Evolutionary conservation across 192 early-diverging fungal species (phyloP).

Genomic region (Martensiomyces pterosporus): DNA sequence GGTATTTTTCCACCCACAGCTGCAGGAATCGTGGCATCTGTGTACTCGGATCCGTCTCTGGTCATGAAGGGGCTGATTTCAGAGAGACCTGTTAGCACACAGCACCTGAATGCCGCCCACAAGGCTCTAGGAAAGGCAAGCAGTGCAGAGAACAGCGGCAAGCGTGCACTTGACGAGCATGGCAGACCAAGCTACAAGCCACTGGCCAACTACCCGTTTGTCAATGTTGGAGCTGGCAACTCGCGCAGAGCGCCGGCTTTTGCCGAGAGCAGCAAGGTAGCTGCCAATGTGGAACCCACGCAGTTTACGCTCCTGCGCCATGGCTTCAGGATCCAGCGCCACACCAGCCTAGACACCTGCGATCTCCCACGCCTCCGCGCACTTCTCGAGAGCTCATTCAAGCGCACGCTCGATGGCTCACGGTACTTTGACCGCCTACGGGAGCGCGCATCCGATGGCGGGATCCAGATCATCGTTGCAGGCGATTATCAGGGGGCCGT

Average conservation of each 20-base stretch:
- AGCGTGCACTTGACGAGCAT: conserved; percentile 16
- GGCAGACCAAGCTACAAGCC: conserved; percentile 31
- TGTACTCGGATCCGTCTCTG: conserved; percentile 39
- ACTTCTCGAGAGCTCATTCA: conserved; percentile 77
- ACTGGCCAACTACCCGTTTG: conserved; percentile 35
- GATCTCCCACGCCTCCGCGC: conserved; percentile 49
- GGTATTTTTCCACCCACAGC: conserved; percentile 62
- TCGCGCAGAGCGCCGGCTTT: background rate
- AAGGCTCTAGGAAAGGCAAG: conserved; percentile 1
- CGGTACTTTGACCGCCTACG: conserved; percentile 58
- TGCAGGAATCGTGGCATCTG: conserved; percentile 73
- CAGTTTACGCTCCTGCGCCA: conserved; percentile 75
- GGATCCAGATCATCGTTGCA: conserved; percentile 68
- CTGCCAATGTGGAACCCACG: conserved; percentile 14
- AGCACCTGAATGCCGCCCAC: conserved; percentile 15
- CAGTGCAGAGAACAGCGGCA: conserved; percentile 16
- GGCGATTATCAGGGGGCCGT: conserved; percentile 92
- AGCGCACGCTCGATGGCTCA: conserved; percentile 52
- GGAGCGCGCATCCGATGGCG: conserved; percentile 47
- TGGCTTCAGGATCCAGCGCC: conserved; percentile 64
- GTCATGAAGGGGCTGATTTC: conserved; percentile 50
- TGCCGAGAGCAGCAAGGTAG: background rate
- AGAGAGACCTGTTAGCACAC: conserved; percentile 28
- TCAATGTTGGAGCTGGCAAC: conserved; percentile 8
- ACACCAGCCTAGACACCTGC: conserved; percentile 47